Base-by-base conservation (phyloP, 1,139 yeast species). In the Candida neerlandica region DNA sequence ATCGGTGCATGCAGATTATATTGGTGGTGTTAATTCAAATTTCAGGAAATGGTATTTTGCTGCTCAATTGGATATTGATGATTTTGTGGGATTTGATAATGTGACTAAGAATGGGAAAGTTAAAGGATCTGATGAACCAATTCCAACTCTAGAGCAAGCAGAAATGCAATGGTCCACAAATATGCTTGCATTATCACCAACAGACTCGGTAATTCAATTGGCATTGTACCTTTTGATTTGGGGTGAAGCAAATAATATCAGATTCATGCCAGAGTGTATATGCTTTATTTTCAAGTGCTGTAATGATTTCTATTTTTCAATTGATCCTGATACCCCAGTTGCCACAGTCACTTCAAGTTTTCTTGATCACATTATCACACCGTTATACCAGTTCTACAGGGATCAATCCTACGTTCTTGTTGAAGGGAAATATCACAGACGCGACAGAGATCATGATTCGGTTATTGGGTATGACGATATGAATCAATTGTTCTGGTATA, bases 41-140 rank as follows among this genome's bases (percentile, higher is more conserved):
- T 94, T 88, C 71, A 82, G 89, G 62, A 92, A 89, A 66, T 94
- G 99, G 99, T 94, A 89, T 69, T 90, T 94, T 70, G 97, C 97
- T 30, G 91, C 97, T 41, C 94, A 87, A 70, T 70, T 90, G 54
- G 96, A 89, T 67, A 74, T 89, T 58, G 97, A 91, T 66, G 92
- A 87, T 54, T 86, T 86, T 46, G 75, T 88, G 54, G 94, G 92
- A 1, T 85, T 85, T 75, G 78, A 87, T 62, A 85, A 85, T 57
- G 66, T 75, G 63, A 65, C 70, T 43, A 44, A 68, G 18, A 66
- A 64, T 51, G 72, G 73, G 21, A 71, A 66, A 49, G 68, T 61
- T 65, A 63, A 70, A 69, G 55, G 69, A 64, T 48, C 67, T 52
- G 50, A 55, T 32, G 62, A 61, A 47, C 78, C 86, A 19, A 68